Conservation (phyloP, 257 asterid genomes). For the Solanum stenotomum region DNA sequence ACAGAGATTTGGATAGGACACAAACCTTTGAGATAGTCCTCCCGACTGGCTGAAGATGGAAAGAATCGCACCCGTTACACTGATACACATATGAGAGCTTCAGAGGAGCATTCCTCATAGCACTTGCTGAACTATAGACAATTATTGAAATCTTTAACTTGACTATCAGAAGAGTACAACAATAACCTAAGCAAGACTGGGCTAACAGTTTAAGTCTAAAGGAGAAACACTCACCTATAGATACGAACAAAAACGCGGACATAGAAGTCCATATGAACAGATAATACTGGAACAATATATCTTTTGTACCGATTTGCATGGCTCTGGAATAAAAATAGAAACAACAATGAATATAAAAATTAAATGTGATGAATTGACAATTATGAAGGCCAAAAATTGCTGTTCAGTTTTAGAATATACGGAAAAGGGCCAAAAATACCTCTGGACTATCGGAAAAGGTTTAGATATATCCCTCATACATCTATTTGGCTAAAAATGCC, state of each 20-base stretch:
- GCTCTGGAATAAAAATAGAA: conserved; percentile 47
- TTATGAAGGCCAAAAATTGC: not conserved
- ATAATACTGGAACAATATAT: conserved; percentile 77
- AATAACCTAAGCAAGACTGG: not conserved
- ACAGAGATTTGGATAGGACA: not conserved
- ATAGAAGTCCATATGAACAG: conserved; percentile 94
- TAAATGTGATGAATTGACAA: not conserved
- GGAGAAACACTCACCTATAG: conserved; percentile 25
- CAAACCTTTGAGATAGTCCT: conserved; percentile 75
- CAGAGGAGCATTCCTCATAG: conserved; percentile 85
- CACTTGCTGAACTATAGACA: conserved; percentile 78
- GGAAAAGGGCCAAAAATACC: not conserved
- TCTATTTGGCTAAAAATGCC: no score
- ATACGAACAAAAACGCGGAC: conserved; percentile 88
- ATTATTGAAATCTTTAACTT: not conserved
- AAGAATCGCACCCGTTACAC: conserved; percentile 92
- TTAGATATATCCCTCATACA: no score
- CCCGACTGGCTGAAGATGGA: conserved; percentile 91
- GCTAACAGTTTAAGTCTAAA: not conserved
- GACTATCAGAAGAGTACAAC: not conserved
- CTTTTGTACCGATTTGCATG: conserved; percentile 96
- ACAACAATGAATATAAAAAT: not conserved
- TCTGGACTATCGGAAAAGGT: no score
- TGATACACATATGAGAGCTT: conserved; percentile 93
- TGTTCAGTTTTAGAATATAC: not conserved